Base-by-base conservation (phyloP, 495 filamentous ascomycete species). In the Podospora tetraspora region DNA sequence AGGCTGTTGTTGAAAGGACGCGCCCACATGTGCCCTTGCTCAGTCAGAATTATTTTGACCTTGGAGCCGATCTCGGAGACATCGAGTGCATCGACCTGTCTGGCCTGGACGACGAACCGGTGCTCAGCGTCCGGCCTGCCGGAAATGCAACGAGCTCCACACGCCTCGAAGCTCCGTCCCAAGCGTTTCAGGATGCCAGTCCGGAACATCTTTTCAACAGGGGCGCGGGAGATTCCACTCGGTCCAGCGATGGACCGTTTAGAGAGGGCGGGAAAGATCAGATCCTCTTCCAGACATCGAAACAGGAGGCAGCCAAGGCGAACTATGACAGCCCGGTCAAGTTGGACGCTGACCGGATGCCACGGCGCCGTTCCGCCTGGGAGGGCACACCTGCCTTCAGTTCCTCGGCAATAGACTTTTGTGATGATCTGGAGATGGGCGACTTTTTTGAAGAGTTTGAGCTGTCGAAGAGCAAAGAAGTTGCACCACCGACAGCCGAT, bases 61-160 rank as follows among this genome's bases (percentile, higher is more conserved):
- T 22, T 9, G 60, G 25, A 37, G 34, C 73, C 57, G 52, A 69
- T 59, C 52, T 61, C 32, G 19, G 71, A 21, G 74, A 77, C 57
- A 62, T 79, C 32, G 79, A 81, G 19, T 80, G 69, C 60, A 76
- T 82, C 59, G 79, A 82, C 32, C 74, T 82, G 23, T 76, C 74
- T 0, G 68, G 30, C 13, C 52, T 32, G 9, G 71, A 76, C 34
- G 65, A 75, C 6, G 69, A 68, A 22, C 37, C 22, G 13, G 19
- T 21, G 24, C 29, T 61, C 57, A 32, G 43, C 12, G 9, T 23
- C 4, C 37, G 7, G 9, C 22, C n/a, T 21, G 19, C n/a, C 21
- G 22, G 22, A 2, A 7, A 30, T 30, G 37, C 21, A 10, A 13
- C 10, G 24, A 10, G 57, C 2, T 52, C 43, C 2, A 2, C 43